Evolutionary conservation across 768 basidiomycete species (phyloP).

Genomic region (Rhizopogon vinicolor): DNA sequence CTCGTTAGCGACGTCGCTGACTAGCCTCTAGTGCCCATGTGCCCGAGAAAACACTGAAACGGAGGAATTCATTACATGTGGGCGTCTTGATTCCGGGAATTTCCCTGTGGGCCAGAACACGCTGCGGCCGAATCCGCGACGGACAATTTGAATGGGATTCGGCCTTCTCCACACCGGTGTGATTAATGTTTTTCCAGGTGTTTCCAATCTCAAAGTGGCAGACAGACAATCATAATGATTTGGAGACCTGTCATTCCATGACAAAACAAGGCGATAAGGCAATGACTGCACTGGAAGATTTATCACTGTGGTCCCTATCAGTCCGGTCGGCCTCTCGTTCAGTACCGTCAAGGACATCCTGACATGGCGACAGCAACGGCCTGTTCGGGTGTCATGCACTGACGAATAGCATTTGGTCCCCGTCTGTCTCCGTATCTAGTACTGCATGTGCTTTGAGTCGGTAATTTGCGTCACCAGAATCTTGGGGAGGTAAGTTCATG

Average conservation of each 20-base stretch:
- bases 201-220: background rate
- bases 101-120: slow-evolving; percentile 12
- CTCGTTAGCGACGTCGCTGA: slow-evolving; percentile 3
- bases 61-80: slow-evolving; percentile 3
- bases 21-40: slow-evolving; percentile 1
- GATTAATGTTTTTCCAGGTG: background rate
- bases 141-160: slow-evolving; percentile 15
- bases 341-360: background rate
- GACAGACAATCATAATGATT: background rate
- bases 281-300: background rate
- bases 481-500: background rate
- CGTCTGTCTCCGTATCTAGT: no score
- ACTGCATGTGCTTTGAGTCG: background rate
- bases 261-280: background rate
- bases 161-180: slow-evolving; percentile 3
- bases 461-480: background rate
- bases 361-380: background rate
- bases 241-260: background rate
- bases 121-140: slow-evolving; percentile 21
- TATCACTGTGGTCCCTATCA: background rate
- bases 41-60: background rate
- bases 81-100: slow-evolving; percentile 14
- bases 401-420: no score
- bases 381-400: background rate
- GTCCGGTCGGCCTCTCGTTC: background rate